Evolutionary conservation across 2,329 filamentous ascomycete species (phyloP), one percentile per base, ranked within the genome.

Genomic region (Aspergillus alliaceus): DNA sequence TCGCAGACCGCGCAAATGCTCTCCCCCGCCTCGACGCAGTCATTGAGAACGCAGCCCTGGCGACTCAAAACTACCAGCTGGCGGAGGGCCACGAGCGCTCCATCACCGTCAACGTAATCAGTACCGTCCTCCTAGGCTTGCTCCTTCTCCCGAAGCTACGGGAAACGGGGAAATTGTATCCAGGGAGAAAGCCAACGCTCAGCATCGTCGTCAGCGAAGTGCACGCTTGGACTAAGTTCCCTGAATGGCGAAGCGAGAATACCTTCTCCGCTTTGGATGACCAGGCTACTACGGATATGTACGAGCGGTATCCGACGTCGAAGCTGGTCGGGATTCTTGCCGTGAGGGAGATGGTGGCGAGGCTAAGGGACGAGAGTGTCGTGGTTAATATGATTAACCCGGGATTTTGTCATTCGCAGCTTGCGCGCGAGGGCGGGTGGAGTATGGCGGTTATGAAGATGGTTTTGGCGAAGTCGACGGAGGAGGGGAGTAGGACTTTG

Each of bases 91-190:
- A 81, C 37, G 84, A 86, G 68, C 66, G 61, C 15, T 78, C 69
- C 0, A 69, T 86, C 37, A 81, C 79, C 0, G 77, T 82, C 53
- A 86, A 86, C 55, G 80, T 84, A 9, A 71, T 86, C 54, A 76
- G 72, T 12, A 84, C 81, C 0, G 76, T 85, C 39, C 64, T 86
- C 2, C 70, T 86, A 0, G 79, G 74, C 0, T 60, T 80, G 0
- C 69, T 84, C 0, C 40, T 86, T 2, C 57, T 86, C 20, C 84
- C 83, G 0, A 82, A 79, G 62, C 71, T 86, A 4, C 77, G 77
- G 51, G 71, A 76, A 25, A 79, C 75, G 14, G 75, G 66, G 6
- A 60, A 32, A 20, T 63, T 59, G 15, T 71, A 63, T 12, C 53
- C 56, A 1, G 61, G 65, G 1, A 70, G 61, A 8, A 67, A 64